Evolutionary conservation across 495 filamentous ascomycete genomes (phyloP).

Genomic region (Penicillium ucsense): DNA sequence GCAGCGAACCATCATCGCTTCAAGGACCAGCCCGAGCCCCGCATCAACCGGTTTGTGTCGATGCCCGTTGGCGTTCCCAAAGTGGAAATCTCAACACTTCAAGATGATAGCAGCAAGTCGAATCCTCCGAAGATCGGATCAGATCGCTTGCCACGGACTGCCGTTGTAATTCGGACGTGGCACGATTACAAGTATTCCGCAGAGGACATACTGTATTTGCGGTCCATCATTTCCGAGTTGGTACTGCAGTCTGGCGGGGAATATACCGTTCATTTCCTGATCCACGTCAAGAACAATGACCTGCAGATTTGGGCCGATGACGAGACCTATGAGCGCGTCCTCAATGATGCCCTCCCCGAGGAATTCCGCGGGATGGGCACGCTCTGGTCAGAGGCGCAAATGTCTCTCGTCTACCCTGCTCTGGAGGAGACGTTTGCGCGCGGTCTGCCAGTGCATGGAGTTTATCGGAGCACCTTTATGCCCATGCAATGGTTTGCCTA

Average conservation of each 20-base stretch:
- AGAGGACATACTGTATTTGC: slow-evolving; percentile 44
- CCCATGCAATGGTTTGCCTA: slow-evolving; percentile 88
- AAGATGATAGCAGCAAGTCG: slow-evolving; percentile 2
- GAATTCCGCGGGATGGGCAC: slow-evolving; percentile 86
- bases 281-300: slow-evolving; percentile 58
- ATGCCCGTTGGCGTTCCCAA: slow-evolving; percentile 32
- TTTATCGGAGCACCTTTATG: slow-evolving; percentile 87
- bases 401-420: slow-evolving; percentile 77
- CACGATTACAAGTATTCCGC: slow-evolving; percentile 45
- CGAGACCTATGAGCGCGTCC: slow-evolving; percentile 49
- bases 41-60: slow-evolving; percentile 34
- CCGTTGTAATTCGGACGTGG: slow-evolving; percentile 56
- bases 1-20: slow-evolving; percentile 64
- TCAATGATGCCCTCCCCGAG: slow-evolving; percentile 63
- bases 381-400: slow-evolving; percentile 87
- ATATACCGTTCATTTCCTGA: slow-evolving; percentile 53
- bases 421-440: slow-evolving; percentile 64
- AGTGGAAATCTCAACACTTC: slow-evolving; percentile 1
- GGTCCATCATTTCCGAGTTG: slow-evolving; percentile 53
- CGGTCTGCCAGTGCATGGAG: slow-evolving; percentile 74
- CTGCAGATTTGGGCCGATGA: slow-evolving; percentile 58
- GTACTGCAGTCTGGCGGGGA: slow-evolving; percentile 53
- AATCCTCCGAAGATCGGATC: slow-evolving; percentile 11
- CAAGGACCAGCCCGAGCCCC: slow-evolving; percentile 34
- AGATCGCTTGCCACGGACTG: slow-evolving; percentile 43